Base-by-base conservation (phyloP, 306 rosid species). In the Malus sylvestris region DNA sequence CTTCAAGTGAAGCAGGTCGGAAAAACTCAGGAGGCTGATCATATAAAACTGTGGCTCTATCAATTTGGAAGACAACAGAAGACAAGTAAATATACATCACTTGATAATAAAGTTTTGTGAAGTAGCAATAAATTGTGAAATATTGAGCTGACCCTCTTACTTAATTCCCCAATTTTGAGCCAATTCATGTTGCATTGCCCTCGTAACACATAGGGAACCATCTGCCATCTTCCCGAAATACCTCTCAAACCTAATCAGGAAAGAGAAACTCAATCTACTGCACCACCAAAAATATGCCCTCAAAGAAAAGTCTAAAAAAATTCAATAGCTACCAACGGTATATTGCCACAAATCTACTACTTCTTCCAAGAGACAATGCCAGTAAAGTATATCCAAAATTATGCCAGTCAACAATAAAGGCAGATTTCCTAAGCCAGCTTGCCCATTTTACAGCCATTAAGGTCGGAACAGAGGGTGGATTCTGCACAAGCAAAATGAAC, bases 381-480 rank as follows among this genome's bases (percentile, higher is more conserved):
- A 95, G 94, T 72, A 95, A 78, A 53, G 97, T 95, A 81, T 95
- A 89, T 83, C 97, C 99, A 84, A 92, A 95, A 82, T 95, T 95
- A 83, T 95, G 99, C 97, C 99, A 95, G 88, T 95, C 99, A 77
- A 95, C 79, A 72, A 92, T 84, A 88, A 95, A 88, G 38, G 89
- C 83, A 52, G 97, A 95, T 51, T 63, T 80, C 85, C 97, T 89
- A 68, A 90, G 83, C 86, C 89, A 84, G 80, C 97, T 90, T 62
- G 97, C 97, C 93, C 91, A 95, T 88, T 91, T 95, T 81, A 92
- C 97, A 55, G 92, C 96, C 61, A 88, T 91, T 75, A 95, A 83
- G 45, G 97, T 90, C 33, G 99, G 99, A 88, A 95, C 96, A 33
- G 97, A 92, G 82, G 99, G 99, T 81, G 97, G 99, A 92, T 95